Evolutionary conservation across 306 rosid genomes (phyloP), one percentile per base, ranked within the genome.

Genomic region (Sicyos edulis): DNA sequence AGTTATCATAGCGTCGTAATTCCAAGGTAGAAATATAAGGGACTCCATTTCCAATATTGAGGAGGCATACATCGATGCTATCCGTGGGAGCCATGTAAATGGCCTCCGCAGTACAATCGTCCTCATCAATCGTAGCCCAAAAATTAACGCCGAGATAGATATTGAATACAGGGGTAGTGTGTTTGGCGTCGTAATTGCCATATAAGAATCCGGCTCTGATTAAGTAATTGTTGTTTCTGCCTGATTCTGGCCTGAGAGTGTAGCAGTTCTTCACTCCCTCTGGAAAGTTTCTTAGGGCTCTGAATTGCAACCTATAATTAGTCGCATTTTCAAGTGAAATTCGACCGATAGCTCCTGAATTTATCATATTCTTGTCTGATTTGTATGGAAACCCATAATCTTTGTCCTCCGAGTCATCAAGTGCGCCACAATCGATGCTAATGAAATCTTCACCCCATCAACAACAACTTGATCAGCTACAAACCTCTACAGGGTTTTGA

Each of bases 21-120:
- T 81, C 91, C 52, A 86, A 34, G 0, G 68, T 1, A 1, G 89
- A 79, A 24, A 86, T 74, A 20, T 63, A 86, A 45, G 95, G 87
- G 0, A 56, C 26, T 17, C 87, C 84, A 1, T 6, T 9, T 15
- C 81, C 80, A 10, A 34, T 78, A 14, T 82, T 84, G 0, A 76
- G 78, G 8, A 86, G 76, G 51, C 87, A 88, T 4, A 86, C 66
- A 16, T 73, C 17, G 9, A 83, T 45, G 9, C 40, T 59, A 17
- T 78, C 69, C 2, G 78, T 19, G 4, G 11, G 0, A 0, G 82
- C 73, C 9, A 76, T 70, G 77, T 76, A 47, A 37, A 81, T 78
- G 2, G 76, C 49, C 42, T 81, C 87, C 0, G 10, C 55, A 1
- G 40, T 26, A 19, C n/a, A n/a, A n/a, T n/a, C n/a, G n/a, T n/a